Evolutionary conservation across 1,284 basidiomycete species (phyloP), one percentile per base, ranked within the genome.

Genomic region (Leccinum variabile): DNA sequence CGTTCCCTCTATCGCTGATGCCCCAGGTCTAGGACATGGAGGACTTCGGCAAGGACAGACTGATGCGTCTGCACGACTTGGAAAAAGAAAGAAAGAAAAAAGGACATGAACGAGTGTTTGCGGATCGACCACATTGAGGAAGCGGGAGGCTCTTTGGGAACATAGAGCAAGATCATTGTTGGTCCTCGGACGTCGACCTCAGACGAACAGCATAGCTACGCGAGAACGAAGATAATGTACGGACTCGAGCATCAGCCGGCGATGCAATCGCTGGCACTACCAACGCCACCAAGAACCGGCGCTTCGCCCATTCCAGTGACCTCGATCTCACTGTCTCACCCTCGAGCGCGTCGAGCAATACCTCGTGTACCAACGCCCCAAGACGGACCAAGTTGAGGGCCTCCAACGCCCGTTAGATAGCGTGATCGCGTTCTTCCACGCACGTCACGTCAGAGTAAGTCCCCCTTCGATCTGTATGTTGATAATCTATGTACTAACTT

Each of bases 301-400:
- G 79, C 83, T 37, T 91, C 90, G 8, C 88, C 90, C 16, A 84
- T 92, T 54, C 90, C 91, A 30, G 82, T 84, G 22, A 82, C 84
- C n/a, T 82, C 41, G 86, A 88, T 69, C 76, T 82, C 67, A 64
- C 79, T 79, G n/a, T 78, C 78, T 52, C 77, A 8, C 78, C 79
- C 58, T 79, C 81, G 16, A 79, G 79, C 57, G 84, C 85, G 3
- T 83, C 79, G 61, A 78, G 68, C 68, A 81, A 75, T 54, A 81
- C 82, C 82, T 49, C 80, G 82, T 1, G 84, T 52, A 66, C 69
- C 28, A 28, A 28, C 22, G 22, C 22, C 22, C 22, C 22, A 22
- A 22, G 22, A 22, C 22, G 22, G 22, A 22, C 22, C 22, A 22
- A 22, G 22, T 22, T 22, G 22, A 22, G 22, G 22, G 22, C 22